Evolutionary conservation across 257 asterid species (phyloP).

Genomic region (Fraxinus pennsylvanica): DNA sequence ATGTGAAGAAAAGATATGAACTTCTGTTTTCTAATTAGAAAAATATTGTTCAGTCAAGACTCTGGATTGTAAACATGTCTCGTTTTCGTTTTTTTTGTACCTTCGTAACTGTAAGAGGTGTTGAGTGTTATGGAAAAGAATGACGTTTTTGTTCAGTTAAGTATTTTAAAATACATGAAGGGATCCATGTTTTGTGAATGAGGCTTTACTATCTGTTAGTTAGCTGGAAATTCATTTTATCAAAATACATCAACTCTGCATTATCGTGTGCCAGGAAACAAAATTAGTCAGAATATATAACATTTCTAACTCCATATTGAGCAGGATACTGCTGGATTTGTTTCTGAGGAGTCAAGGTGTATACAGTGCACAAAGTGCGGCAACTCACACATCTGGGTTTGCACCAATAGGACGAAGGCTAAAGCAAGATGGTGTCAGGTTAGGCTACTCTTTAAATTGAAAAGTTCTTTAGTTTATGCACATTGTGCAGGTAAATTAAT

Average conservation of each 20-base stretch:
- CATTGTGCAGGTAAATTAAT: slow-evolving; percentile 16
- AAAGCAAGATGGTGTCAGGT: slow-evolving; percentile 99
- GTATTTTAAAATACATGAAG: neutral
- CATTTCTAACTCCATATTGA: slow-evolving; percentile 22
- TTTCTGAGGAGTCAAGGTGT: slow-evolving; percentile 90
- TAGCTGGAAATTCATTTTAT: neutral
- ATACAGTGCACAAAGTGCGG: slow-evolving; percentile 99
- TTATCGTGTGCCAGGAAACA: slow-evolving; percentile 3
- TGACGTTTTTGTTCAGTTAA: neutral
- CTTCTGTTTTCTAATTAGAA: slow-evolving; percentile 11
- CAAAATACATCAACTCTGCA: slow-evolving; percentile 8
- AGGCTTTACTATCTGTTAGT: slow-evolving; percentile 4
- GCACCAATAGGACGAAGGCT: slow-evolving; percentile 83
- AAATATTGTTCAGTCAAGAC: neutral
- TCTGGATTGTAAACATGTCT: neutral
- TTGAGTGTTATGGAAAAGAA: neutral
- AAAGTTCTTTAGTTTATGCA: slow-evolving; percentile 4
- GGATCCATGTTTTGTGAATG: neutral
- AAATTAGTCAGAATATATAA: slow-evolving; percentile 3
- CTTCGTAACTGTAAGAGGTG: neutral
- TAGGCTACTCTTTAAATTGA: slow-evolving; percentile 24
- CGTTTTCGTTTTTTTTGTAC: neutral
- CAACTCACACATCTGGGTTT: slow-evolving; percentile 89
- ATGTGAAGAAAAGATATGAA: neutral
- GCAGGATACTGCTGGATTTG: slow-evolving; percentile 76